A percentile compares a stretch with the other conserved stretches of the same genome.
Conservation (phyloP, 305 asterid species). For the Rubia balearica region DNA sequence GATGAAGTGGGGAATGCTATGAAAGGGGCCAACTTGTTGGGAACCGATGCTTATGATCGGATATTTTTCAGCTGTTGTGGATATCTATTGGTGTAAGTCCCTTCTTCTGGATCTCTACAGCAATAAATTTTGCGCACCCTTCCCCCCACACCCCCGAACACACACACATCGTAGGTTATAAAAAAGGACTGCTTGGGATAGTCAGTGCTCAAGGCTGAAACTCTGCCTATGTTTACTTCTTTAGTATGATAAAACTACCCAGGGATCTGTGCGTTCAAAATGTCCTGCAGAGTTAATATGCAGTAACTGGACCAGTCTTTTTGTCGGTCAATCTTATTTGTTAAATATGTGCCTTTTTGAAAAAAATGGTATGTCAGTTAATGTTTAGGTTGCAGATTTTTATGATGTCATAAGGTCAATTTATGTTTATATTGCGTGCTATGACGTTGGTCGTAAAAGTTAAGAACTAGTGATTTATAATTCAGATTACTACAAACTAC, state of each 20-base stretch:
- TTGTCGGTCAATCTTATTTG: not conserved
- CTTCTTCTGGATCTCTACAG: conserved; percentile 10
- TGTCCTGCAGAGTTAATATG: not conserved
- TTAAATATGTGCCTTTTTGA: too few relatives aligned
- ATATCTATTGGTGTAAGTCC: conserved; percentile 84
- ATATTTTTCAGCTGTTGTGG: conserved; percentile 70
- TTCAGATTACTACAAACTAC: not conserved
- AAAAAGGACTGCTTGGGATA: not conserved
- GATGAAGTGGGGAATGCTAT: conserved; percentile 49
- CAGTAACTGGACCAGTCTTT: not conserved
- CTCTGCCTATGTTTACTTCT: not conserved
- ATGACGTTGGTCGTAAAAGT: not conserved
- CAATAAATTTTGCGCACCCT: not conserved
- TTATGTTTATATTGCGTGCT: not conserved
- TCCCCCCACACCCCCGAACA: too few relatives aligned
- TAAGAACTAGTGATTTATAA: not conserved
- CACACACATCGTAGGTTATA: not conserved
- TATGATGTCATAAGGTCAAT: not conserved
- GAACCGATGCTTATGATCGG: conserved; percentile 68
- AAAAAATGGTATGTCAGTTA: not conserved
- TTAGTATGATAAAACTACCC: not conserved
- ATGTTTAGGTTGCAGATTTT: not conserved
- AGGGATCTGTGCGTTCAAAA: not conserved
- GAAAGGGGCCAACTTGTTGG: conserved; percentile 75
- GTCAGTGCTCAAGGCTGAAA: not conserved